Evolutionary conservation across 140 eudicot species (phyloP).

Genomic region (Ambrosia hybrid): DNA sequence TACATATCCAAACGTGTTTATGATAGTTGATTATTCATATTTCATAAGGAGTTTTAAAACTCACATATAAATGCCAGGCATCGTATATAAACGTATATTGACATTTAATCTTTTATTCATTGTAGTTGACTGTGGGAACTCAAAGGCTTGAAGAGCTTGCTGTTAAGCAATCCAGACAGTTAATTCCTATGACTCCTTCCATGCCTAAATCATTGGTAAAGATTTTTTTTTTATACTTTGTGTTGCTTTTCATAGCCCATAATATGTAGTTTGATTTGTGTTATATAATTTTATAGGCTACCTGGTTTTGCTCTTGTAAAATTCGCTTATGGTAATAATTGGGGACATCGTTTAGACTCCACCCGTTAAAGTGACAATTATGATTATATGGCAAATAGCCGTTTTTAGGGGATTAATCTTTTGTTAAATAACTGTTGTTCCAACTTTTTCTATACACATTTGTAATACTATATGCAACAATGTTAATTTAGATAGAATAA

Average conservation of each 20-base stretch:
- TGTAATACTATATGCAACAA: conserved; percentile 1
- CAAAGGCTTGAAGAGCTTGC: conserved; percentile 95
- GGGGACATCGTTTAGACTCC: not conserved
- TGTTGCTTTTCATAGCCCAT: conserved; percentile 10
- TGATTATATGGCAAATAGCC: not conserved
- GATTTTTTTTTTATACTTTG: not conserved
- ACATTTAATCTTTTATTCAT: not conserved
- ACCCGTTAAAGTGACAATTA: not conserved
- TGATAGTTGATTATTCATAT: not conserved
- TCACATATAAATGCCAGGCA: not conserved
- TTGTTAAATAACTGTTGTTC: not conserved
- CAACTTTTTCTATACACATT: not conserved
- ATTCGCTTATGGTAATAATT: not conserved
- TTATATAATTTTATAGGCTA: not conserved
- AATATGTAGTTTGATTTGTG: conserved; percentile 14
- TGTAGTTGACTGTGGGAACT: conserved; percentile 61
- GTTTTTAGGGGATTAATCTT: conserved; percentile 4
- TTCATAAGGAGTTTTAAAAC: not conserved
- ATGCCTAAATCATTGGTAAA: conserved; percentile 77
- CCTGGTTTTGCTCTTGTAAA: not conserved
- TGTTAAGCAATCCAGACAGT: conserved; percentile 71
- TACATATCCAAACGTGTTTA: not conserved
- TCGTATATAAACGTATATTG: not conserved
- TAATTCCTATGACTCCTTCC: conserved; percentile 77
- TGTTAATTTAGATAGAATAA: not conserved